Evolutionary conservation across 1,139 yeast genomes (phyloP).

Genomic region (Diutina pseudorugosa): DNA sequence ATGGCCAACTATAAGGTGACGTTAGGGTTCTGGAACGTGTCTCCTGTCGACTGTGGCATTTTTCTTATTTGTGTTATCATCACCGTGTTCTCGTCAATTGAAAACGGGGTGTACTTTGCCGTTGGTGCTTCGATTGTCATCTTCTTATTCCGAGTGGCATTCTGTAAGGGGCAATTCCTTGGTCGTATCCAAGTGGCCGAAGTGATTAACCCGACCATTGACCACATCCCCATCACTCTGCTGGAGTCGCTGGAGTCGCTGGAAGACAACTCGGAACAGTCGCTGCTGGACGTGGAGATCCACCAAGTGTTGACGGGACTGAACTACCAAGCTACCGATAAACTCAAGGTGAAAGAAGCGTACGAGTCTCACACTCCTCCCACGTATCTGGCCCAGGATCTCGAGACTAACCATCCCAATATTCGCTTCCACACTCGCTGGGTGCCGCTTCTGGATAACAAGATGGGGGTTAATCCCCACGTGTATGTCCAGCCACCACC

Average conservation of each 20-base stretch:
- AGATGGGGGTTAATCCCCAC: conserved; percentile 35
- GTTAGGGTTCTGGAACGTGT: conserved; percentile 60
- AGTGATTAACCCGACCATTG: conserved; percentile 45
- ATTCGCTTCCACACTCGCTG: conserved; percentile 53
- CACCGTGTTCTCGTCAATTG: conserved; percentile 74
- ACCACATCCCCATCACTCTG: conserved; percentile 7
- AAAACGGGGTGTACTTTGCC: conserved; percentile 84
- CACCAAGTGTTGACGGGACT: conserved; percentile 19
- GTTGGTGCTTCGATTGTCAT: conserved; percentile 74
- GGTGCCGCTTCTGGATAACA: conserved; percentile 58
- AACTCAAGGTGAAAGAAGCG: conserved; percentile 9
- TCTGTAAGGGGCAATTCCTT: conserved; percentile 72
- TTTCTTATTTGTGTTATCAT: conserved; percentile 68
- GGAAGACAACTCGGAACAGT: conserved; percentile 8
- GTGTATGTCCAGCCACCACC: conserved; percentile 67
- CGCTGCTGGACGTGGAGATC: conserved; percentile 22
- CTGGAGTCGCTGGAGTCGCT: conserved; percentile 5
- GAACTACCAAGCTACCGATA: conserved; percentile 14
- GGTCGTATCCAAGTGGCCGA: conserved; percentile 68
- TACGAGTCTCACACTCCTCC: conserved; percentile 10
- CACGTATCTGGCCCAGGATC: conserved; percentile 12
- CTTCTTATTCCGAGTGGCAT: conserved; percentile 61
- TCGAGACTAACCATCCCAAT: conserved; percentile 18
- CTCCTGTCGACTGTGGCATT: conserved; percentile 68
- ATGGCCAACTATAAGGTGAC: conserved; percentile 63